These are phyloP conservation scores for Pharus latifolius DNA, from an alignment of 176 grass and related monocot species.

Conservation along the genomic window DNA sequence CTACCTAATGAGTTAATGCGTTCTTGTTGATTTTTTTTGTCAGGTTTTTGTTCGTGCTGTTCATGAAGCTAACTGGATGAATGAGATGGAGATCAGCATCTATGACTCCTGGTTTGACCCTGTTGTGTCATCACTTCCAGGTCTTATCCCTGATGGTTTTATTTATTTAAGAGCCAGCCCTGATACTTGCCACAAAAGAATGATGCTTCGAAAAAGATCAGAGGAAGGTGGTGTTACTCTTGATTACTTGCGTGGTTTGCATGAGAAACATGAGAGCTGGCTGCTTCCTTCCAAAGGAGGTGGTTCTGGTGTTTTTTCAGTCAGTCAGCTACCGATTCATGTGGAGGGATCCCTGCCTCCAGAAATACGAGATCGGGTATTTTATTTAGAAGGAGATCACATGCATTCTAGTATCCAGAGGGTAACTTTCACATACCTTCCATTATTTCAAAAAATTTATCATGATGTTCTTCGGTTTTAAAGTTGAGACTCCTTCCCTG, in stretches of 20 bases:
- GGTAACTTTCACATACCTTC: constrained; percentile 21
- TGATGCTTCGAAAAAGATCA: constrained; percentile 48
- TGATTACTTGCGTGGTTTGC: constrained; percentile 59
- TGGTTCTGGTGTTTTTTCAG: constrained; percentile 38
- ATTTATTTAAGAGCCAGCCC: constrained; percentile 77
- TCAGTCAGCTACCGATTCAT: constrained; percentile 50
- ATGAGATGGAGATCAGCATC: constrained; percentile 75
- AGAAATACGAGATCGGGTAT: constrained; percentile 54
- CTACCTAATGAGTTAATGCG: background rate
- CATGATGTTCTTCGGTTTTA: background rate
- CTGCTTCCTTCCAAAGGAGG: constrained; percentile 43
- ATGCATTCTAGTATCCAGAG: constrained; percentile 74
- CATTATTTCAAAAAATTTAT: background rate
- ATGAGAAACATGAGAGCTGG: constrained; percentile 82
- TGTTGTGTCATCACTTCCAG: constrained; percentile 59
- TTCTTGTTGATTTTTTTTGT: background rate
- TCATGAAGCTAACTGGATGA: constrained; percentile 84
- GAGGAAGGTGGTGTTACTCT: constrained; percentile 62
- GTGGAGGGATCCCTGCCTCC: constrained; percentile 49
- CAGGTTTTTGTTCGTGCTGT: constrained; percentile 78
- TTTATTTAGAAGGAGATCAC: constrained; percentile 56
- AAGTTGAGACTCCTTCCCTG: background rate
- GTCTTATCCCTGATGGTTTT: constrained; percentile 71
- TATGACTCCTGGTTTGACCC: constrained; percentile 86
- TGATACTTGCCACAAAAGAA: constrained; percentile 68